These are phyloP conservation scores for Mucuna pruriens DNA, from an alignment of 306 rosid genomes.

Conservation along the genomic window DNA sequence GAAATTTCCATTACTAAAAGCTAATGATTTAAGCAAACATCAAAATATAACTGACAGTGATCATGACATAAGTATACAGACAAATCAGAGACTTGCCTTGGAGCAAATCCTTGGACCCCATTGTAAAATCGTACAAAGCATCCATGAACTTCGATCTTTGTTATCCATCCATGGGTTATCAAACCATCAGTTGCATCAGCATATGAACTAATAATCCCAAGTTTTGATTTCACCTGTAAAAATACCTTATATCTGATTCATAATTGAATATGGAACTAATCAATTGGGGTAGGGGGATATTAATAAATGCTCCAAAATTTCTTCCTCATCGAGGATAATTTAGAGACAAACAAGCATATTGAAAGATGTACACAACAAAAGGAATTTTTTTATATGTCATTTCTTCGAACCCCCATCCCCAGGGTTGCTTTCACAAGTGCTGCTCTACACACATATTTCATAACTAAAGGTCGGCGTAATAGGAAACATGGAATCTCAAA, in stretches of 20 bases:
- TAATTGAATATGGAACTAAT: slow-evolving; percentile 16
- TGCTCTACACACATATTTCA: not conserved
- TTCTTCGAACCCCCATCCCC: not conserved
- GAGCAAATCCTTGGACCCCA: slow-evolving; percentile 94
- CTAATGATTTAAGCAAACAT: slow-evolving; percentile 12
- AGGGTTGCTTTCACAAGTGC: not conserved
- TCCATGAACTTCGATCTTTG: slow-evolving; percentile 89
- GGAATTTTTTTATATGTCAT: not conserved
- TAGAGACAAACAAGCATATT: not conserved
- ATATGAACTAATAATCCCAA: slow-evolving; percentile 76
- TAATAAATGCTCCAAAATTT: slow-evolving; percentile 8
- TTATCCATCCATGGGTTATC: slow-evolving; percentile 95
- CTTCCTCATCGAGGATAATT: not conserved
- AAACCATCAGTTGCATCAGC: slow-evolving; percentile 79
- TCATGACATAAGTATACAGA: not conserved
- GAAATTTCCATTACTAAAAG: not conserved
- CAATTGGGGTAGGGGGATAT: not conserved
- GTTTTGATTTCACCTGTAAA: slow-evolving; percentile 86
- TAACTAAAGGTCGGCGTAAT: not conserved
- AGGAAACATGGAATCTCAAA: not conserved
- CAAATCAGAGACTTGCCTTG: slow-evolving; percentile 66
- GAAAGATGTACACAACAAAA: not conserved
- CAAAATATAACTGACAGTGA: not conserved
- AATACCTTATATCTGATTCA: slow-evolving; percentile 38
- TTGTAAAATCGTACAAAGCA: slow-evolving; percentile 91